Conservation (phyloP, 345 rosid genomes). For the Mangifera indica region DNA sequence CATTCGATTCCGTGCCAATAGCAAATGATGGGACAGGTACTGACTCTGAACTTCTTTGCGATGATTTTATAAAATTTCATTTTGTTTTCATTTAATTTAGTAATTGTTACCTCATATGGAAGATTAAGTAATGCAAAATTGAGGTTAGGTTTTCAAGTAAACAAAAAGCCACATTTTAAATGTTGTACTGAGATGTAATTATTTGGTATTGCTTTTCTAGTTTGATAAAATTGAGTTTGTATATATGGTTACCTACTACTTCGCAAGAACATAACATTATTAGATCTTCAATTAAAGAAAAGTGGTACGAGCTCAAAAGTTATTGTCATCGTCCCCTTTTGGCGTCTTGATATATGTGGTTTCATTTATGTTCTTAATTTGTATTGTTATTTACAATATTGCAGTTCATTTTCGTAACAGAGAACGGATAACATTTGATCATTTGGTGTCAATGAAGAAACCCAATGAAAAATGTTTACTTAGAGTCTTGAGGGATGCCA, state of each 20-base stretch:
- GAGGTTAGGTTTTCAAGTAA: background rate
- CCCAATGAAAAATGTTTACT: slow-evolving; percentile 62
- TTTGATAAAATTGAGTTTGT: background rate
- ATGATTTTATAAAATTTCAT: background rate
- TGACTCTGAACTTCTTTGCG: slow-evolving; percentile 7
- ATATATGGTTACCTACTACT: background rate
- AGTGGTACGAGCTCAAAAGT: background rate
- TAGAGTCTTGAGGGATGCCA: slow-evolving; percentile 65
- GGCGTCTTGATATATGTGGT: background rate
- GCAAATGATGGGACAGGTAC: slow-evolving; percentile 92
- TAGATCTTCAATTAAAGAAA: background rate
- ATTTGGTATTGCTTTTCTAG: background rate
- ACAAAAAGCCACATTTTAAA: background rate
- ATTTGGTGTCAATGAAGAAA: slow-evolving; percentile 90
- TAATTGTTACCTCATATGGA: background rate
- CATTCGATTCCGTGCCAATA: slow-evolving; percentile 75
- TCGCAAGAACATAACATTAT: background rate
- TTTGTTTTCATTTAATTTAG: background rate
- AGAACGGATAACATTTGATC: slow-evolving; percentile 84
- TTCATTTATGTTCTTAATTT: slow-evolving; percentile 20
- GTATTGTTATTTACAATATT: slow-evolving; percentile 9
- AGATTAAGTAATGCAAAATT: background rate
- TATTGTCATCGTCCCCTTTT: background rate
- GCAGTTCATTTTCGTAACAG: slow-evolving; percentile 86
- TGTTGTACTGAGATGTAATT: background rate